These are phyloP conservation scores for Macrocystidia cucumis DNA, from an alignment of 1,284 basidiomycete genomes.

Conservation along the genomic window DNA sequence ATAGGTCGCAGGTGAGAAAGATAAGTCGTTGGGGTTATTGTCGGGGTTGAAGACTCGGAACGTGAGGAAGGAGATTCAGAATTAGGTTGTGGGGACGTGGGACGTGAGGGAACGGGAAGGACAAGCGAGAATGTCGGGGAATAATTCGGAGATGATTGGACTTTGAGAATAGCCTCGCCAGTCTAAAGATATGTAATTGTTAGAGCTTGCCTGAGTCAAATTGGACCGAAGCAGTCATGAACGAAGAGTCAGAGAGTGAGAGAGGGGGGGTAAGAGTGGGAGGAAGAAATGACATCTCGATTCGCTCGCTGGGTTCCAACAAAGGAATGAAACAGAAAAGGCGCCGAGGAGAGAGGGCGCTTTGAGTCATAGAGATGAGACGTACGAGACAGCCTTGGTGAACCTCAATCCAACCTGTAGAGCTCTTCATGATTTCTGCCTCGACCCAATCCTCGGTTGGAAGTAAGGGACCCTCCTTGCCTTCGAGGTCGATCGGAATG, in stretches of 20 bases:
- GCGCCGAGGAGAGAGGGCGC: constrained; percentile 5
- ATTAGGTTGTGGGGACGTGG: constrained; percentile 16
- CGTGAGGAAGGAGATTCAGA: constrained; percentile 17
- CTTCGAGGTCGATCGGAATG: constrained; percentile 48
- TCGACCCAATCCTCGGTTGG: constrained; percentile 72
- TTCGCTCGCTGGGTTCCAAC: too few species aligned
- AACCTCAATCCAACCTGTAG: constrained; percentile 68
- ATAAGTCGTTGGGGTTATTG: constrained; percentile 28
- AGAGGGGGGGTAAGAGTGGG: too few species aligned
- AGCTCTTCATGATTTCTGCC: constrained; percentile 58
- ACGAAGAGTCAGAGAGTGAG: too few species aligned
- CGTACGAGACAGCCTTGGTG: constrained; percentile 61
- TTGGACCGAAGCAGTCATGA: too few species aligned
- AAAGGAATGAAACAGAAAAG: too few species aligned
- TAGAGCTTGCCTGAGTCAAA: too few species aligned
- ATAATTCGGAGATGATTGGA: constrained; percentile 39
- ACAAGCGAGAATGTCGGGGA: constrained; percentile 46
- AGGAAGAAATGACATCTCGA: too few species aligned
- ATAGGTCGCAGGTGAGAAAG: constrained; percentile 44
- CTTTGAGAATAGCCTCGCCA: constrained; percentile 34
- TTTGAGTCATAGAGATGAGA: too few species aligned
- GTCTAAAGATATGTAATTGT: constrained; percentile 36
- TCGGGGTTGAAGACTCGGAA: constrained; percentile 15
- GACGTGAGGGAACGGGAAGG: constrained; percentile 27
- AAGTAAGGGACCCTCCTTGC: constrained; percentile 58